Evolutionary conservation across 2,329 filamentous ascomycete species (phyloP).

Genomic region (Aspergillus calidoustus): DNA sequence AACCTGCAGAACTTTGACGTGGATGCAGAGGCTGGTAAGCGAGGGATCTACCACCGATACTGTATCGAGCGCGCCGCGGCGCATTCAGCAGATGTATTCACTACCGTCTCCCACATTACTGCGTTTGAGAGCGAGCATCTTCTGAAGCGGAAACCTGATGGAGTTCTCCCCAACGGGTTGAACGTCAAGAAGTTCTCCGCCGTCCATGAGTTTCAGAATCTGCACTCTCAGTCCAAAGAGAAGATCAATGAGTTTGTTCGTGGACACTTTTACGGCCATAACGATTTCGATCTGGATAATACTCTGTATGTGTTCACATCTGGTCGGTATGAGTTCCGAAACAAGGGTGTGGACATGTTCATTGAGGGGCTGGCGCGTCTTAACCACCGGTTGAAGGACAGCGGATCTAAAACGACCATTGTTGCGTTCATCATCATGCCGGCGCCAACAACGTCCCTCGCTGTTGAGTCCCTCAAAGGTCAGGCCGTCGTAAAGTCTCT

Average conservation of each 20-base stretch:
- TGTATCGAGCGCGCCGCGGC: conserved; percentile 95
- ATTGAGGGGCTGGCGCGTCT: conserved; percentile 93
- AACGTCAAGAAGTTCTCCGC: conserved; percentile 99
- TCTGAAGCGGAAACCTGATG: conserved; percentile 95
- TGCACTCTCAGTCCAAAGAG: conserved; percentile 94
- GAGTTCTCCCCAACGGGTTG: conserved; percentile 92
- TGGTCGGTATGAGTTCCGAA: conserved; percentile 95
- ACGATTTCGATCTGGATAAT: conserved; percentile 95
- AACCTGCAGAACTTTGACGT: conserved; percentile 97
- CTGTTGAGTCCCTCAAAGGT: conserved; percentile 92
- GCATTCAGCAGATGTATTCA: conserved; percentile 94
- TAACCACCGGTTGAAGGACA: conserved; percentile 86
- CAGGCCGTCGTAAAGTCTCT: conserved; percentile 97
- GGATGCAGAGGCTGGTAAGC: conserved; percentile 94
- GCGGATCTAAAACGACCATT: conserved; percentile 88
- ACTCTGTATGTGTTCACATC: conserved; percentile 98
- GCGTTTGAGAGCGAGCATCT: conserved; percentile 98
- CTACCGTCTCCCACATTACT: conserved; percentile 97
- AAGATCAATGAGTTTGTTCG: conserved; percentile 98
- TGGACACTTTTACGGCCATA: conserved; percentile 97
- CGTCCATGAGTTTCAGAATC: conserved; percentile 97
- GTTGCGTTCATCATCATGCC: conserved; percentile 99
- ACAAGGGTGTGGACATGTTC: conserved; percentile 99
- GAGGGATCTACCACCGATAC: conserved; percentile 97
- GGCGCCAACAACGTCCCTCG: conserved; percentile 90